Conservation (phyloP, 306 rosid genomes). For the Cicer judaicum region DNA sequence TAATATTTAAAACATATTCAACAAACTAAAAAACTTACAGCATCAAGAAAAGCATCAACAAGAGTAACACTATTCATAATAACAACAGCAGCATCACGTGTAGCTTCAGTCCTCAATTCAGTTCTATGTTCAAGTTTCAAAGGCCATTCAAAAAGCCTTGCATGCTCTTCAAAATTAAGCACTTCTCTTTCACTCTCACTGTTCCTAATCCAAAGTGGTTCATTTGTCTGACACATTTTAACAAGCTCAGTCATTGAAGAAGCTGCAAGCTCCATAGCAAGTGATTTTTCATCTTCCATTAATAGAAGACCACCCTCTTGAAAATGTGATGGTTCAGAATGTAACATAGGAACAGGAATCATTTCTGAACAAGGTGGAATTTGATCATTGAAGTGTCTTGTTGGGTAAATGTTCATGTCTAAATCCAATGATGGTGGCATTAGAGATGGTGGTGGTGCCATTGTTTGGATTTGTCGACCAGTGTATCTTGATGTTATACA, state of each 20-base stretch:
- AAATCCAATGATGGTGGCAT: slow-evolving; percentile 72
- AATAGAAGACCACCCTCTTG: slow-evolving; percentile 56
- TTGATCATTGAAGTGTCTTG: slow-evolving; percentile 68
- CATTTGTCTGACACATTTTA: slow-evolving; percentile 65
- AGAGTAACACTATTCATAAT: slow-evolving; percentile 95
- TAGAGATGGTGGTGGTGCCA: slow-evolving; percentile 52
- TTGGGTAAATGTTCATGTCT: slow-evolving; percentile 85
- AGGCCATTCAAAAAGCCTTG: slow-evolving; percentile 67
- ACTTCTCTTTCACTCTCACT: slow-evolving; percentile 63
- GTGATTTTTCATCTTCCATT: slow-evolving; percentile 74
- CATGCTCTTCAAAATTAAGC: slow-evolving; percentile 77
- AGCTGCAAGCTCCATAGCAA: slow-evolving; percentile 75
- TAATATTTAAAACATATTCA: not conserved
- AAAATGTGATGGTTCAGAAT: slow-evolving; percentile 57
- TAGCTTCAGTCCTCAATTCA: slow-evolving; percentile 76
- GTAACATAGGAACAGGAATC: slow-evolving; percentile 69
- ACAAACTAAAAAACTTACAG: slow-evolving; percentile 55
- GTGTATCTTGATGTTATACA: slow-evolving; percentile 73
- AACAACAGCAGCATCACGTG: slow-evolving; percentile 75
- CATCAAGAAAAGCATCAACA: slow-evolving; percentile 89
- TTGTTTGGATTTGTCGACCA: slow-evolving; percentile 60
- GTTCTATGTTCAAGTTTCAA: slow-evolving; percentile 57
- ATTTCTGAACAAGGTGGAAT: slow-evolving; percentile 61
- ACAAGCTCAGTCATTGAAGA: slow-evolving; percentile 70
- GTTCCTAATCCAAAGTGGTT: slow-evolving; percentile 77